Evolutionary conservation across 352 stramenopile species (phyloP), one percentile per base, ranked within the genome.

Genomic region (Pythium biforme): DNA sequence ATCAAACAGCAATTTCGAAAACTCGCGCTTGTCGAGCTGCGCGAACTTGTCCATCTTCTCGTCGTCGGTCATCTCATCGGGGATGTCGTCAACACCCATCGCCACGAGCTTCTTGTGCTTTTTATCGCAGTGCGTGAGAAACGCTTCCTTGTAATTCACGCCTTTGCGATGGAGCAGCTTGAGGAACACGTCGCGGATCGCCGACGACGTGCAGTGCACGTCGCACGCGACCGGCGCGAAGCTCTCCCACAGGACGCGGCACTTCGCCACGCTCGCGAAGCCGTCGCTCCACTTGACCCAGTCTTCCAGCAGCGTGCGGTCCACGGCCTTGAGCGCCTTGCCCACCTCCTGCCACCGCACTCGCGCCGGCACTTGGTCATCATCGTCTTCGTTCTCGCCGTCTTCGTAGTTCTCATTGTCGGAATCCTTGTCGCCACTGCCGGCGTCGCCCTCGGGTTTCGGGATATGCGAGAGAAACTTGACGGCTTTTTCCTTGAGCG

Each of bases 141-240:
- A 96, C 0, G 85, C 84, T 22, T 86, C 70, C 29, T 79, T 77
- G 58, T 96, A 97, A 62, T 97, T 89, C 19, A 95, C 72, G 40
- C 88, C 85, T 22, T 83, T 86, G n/a, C 86, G 83, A 62, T 95
- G 86, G 20, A 97, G 73, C 33, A 97, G 73, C 74, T 97, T 97
- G 47, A 97, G 76, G 48, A 97, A 96, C 31, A 95, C 83, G 58
- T 96, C 87, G 22, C 90, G 87, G 27, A 96, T 76, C 6, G 86
- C 81, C 12, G 86, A 96, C 29, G 87, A 95, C 20, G 84, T 83
- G 63, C 80, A 92, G 71, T 96, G 90, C 0, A 95, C 88, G 59
- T 97, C 90, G 64, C 90, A 97, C 11, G 86, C 82, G 20, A 90
- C 69, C 0, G 90, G 91, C 19, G 76, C 54, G 53, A 97, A 94